Percentiles rank a stretch among this genome's conserved stretches.
These are phyloP conservation scores for Podospora australis DNA, from an alignment of 495 filamentous ascomycete genomes.

Conservation along the genomic window DNA sequence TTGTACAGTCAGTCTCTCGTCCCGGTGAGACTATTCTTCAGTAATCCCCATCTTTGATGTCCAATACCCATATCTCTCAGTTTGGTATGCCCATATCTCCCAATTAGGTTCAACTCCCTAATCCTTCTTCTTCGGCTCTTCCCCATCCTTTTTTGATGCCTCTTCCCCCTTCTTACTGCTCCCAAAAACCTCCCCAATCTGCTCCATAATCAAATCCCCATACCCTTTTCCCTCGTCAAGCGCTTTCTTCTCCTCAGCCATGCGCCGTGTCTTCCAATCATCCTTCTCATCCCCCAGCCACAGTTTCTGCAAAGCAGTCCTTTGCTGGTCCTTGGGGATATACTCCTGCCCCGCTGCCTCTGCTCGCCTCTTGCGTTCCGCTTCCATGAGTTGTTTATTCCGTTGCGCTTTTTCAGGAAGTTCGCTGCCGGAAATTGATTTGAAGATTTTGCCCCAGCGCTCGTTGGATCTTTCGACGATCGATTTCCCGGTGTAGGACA, in stretches of 20 bases:
- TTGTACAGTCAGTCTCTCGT: too few species aligned
- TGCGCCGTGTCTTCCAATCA: constrained; percentile 64
- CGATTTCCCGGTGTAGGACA: constrained; percentile 52
- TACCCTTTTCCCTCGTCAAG: constrained; percentile 75
- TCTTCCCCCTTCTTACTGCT: constrained; percentile 20
- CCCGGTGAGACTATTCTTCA: too few species aligned
- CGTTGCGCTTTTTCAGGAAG: constrained; percentile 53
- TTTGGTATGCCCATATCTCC: not conserved
- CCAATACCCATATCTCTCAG: not conserved
- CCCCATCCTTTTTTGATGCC: constrained; percentile 3
- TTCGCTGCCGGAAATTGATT: too few species aligned
- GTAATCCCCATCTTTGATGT: too few species aligned
- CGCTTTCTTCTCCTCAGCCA: constrained; percentile 63
- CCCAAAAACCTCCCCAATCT: constrained; percentile 73
- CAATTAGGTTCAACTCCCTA: not conserved
- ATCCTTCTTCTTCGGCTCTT: constrained; percentile 1
- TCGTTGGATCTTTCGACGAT: constrained; percentile 22
- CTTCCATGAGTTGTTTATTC: constrained; percentile 41
- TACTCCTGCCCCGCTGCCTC: constrained; percentile 19
- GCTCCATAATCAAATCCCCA: constrained; percentile 72
- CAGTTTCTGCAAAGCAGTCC: constrained; percentile 40
- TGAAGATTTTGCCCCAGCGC: too few species aligned
- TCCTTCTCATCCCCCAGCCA: constrained; percentile 64
- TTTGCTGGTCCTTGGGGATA: constrained; percentile 22
- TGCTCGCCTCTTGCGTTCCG: constrained; percentile 37